Conservation (phyloP, 1,284 basidiomycete genomes). For the Rhodofomes roseus region DNA sequence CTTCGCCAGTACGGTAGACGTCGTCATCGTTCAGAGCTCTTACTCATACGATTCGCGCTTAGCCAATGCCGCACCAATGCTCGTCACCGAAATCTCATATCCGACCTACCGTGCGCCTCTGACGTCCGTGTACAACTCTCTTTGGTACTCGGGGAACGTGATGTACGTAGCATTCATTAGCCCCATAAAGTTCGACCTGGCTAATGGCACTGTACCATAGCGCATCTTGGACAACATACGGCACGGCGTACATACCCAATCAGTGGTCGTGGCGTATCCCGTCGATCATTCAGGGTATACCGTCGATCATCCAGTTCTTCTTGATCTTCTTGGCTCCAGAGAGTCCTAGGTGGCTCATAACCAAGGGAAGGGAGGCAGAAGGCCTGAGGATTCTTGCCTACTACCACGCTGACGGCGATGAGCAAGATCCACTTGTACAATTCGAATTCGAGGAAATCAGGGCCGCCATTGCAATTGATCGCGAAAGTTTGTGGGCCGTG, state of each 20-base stretch:
- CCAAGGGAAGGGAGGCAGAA: constrained; percentile 42
- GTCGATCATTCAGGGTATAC: constrained; percentile 56
- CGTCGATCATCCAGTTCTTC: constrained; percentile 50
- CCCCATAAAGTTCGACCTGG: background rate
- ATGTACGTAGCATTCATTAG: constrained; percentile 30
- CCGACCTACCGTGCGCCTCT: constrained; percentile 48
- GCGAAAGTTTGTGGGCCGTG: constrained; percentile 26
- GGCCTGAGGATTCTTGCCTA: constrained; percentile 48
- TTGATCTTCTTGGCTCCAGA: constrained; percentile 57
- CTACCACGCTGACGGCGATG: constrained; percentile 52
- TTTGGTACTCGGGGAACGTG: constrained; percentile 47
- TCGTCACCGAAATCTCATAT: constrained; percentile 54
- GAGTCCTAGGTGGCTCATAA: constrained; percentile 57
- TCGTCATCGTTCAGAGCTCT: background rate
- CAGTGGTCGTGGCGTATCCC: constrained; percentile 63
- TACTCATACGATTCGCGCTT: background rate
- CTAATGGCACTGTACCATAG: constrained; percentile 19
- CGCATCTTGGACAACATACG: constrained; percentile 58
- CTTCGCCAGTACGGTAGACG: constrained; percentile 1
- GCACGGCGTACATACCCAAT: constrained; percentile 48
- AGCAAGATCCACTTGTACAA: constrained; percentile 53
- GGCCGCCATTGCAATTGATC: constrained; percentile 47
- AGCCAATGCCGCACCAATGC: constrained; percentile 45
- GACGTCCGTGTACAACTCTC: constrained; percentile 52
- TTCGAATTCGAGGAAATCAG: constrained; percentile 64